A percentile compares a stretch with the other conserved stretches of the same genome.
phyloP scores from a whole-genome alignment of 441 rosid genomes.

The Kokia cookei region DNA sequence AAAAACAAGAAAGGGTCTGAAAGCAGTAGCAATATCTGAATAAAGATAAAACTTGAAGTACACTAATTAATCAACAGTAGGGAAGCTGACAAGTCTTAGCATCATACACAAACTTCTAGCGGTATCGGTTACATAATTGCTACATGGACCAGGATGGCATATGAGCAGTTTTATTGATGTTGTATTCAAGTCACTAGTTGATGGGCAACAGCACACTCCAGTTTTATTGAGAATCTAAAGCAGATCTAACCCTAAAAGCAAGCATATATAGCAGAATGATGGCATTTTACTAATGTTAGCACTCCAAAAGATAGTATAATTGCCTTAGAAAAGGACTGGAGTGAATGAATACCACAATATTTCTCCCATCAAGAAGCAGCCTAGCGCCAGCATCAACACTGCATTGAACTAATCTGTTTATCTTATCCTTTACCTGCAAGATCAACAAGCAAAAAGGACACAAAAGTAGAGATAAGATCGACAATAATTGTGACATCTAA shows the following conservation, averaged over 20 bases:
- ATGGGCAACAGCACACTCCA: neutral
- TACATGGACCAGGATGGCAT: neutral
- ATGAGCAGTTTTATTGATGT: neutral
- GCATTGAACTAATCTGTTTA: constrained; percentile 63
- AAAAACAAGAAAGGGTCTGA: neutral
- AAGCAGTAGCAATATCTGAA: neutral
- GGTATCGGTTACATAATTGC: neutral
- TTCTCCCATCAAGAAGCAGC: constrained; percentile 77
- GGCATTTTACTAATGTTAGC: neutral
- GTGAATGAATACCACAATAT: constrained; percentile 49
- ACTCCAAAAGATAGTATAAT: neutral
- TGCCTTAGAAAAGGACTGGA: constrained; percentile 5
- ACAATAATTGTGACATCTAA: constrained; percentile 7
- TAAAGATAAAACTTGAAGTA: neutral
- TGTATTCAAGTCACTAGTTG: neutral
- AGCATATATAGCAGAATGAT: neutral
- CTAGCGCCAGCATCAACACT: constrained; percentile 75
- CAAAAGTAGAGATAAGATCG: neutral
- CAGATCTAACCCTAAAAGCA: constrained; percentile 2
- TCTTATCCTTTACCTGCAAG: constrained; percentile 74
- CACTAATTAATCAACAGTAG: neutral
- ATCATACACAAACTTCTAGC: neutral
- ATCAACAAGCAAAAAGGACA: constrained; percentile 5
- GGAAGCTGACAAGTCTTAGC: neutral
- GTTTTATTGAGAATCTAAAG: neutral